Evolutionary conservation across 2,329 filamentous ascomycete genomes (phyloP).

Genomic region (Aureobasidium sp.): DNA sequence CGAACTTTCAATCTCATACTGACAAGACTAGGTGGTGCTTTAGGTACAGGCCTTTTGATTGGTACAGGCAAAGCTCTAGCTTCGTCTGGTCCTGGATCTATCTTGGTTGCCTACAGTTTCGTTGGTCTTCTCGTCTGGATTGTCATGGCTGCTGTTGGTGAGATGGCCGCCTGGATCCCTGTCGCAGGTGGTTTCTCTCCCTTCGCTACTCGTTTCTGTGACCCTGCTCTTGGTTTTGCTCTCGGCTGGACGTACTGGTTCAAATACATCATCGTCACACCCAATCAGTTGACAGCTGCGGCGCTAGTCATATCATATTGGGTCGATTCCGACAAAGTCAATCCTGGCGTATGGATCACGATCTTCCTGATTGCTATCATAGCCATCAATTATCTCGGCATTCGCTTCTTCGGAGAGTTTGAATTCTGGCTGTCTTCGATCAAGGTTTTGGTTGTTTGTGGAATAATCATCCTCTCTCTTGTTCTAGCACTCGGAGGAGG

Average conservation of each 20-base stretch:
- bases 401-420: constrained; percentile 56
- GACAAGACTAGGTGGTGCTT: constrained; percentile 53
- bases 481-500: constrained; percentile 40
- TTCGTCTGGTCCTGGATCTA: constrained; percentile 52
- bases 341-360: constrained; percentile 73
- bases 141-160: constrained; percentile 74
- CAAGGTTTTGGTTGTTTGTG: constrained; percentile 42
- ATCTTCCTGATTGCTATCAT: constrained; percentile 42
- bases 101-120: constrained; percentile 64
- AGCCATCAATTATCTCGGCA: constrained; percentile 47
- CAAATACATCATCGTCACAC: constrained; percentile 78
- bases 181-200: constrained; percentile 73
- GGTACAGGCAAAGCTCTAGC: constrained; percentile 50
- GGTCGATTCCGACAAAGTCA: constrained; percentile 58
- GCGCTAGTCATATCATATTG: constrained; percentile 74
- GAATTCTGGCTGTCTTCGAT: constrained; percentile 45
- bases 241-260: constrained; percentile 61
- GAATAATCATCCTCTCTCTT: constrained; percentile 40
- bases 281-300: constrained; percentile 77
- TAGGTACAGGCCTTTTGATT: constrained; percentile 68
- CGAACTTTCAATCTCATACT: not conserved
- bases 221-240: constrained; percentile 73
- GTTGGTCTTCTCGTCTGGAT: constrained; percentile 68
- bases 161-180: constrained; percentile 80
- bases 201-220: constrained; percentile 71